These are phyloP conservation scores for Fusarium liriodendri DNA, from an alignment of 2,329 filamentous ascomycete genomes.

Conservation along the genomic window DNA sequence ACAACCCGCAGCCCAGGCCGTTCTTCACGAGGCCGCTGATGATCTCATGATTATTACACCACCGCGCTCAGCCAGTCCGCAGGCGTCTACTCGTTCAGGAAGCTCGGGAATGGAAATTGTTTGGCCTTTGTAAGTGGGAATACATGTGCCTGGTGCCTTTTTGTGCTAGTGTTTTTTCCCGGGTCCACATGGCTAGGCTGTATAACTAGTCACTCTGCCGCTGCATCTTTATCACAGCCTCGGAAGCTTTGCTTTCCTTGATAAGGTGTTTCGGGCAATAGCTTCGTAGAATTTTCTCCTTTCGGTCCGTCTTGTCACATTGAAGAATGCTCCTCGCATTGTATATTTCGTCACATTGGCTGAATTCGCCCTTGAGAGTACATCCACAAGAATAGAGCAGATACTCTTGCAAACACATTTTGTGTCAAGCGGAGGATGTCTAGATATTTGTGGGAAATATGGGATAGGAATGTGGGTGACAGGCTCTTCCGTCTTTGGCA, in stretches of 20 bases:
- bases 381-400: neutral
- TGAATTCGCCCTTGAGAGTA: neutral
- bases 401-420: slow-evolving; percentile 2
- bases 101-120: neutral
- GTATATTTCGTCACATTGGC: neutral
- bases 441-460: neutral
- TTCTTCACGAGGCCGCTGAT: neutral
- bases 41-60: slow-evolving; percentile 1
- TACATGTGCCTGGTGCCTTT: neutral
- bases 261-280: slow-evolving; percentile 1
- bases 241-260: neutral
- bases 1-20: slow-evolving; percentile 16
- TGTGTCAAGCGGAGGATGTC: neutral
- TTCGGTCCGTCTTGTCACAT: neutral
- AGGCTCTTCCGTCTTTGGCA: neutral
- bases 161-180: neutral
- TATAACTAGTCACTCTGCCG: neutral
- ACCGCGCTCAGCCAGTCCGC: neutral
- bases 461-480: neutral
- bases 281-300: neutral
- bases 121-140: neutral
- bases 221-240: neutral
- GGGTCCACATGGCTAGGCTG: neutral
- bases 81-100: neutral
- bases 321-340: neutral